Conservation (phyloP, 2,329 filamentous ascomycete genomes). For the Neonectria magnoliae region DNA sequence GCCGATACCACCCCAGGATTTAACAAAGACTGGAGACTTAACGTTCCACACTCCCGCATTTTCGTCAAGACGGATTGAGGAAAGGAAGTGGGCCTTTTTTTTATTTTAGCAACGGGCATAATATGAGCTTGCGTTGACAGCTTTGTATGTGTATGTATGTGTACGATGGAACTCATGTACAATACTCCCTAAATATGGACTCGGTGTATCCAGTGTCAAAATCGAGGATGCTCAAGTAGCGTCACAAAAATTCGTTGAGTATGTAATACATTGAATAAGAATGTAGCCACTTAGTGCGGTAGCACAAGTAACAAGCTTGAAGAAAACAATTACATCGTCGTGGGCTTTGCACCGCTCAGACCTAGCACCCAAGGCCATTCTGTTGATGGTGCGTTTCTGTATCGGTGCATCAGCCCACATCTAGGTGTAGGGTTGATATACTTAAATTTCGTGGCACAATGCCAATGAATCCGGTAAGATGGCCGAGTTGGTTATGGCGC, state of each 20-base stretch:
- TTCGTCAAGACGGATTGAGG: slow-evolving; percentile 28
- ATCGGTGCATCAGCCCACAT: not conserved
- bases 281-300: too few relatives aligned
- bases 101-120: not conserved
- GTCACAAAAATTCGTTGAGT: too few relatives aligned
- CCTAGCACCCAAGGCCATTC: too few relatives aligned
- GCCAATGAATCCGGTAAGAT: slow-evolving; percentile 16
- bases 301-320: too few relatives aligned
- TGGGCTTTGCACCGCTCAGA: too few relatives aligned
- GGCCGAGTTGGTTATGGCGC: slow-evolving; percentile 29
- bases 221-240: too few relatives aligned
- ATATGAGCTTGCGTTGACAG: too few relatives aligned
- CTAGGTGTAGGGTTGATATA: not conserved
- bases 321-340: too few relatives aligned
- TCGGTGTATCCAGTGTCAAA: not conserved
- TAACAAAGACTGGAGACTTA: slow-evolving; percentile 48
- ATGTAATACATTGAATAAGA: too few relatives aligned
- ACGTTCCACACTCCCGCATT: slow-evolving; percentile 48
- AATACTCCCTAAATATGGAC: slow-evolving; percentile 4
- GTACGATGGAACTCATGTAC: not conserved
- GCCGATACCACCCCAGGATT: slow-evolving; percentile 41
- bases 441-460: accelerated
- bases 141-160: not conserved
- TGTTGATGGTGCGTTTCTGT: too few relatives aligned
- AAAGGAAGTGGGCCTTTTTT: too few relatives aligned